Evolutionary conservation across 1,139 yeast species (phyloP), one percentile per base, ranked within the genome.

Genomic region (Debaryomyces robertsiae): DNA sequence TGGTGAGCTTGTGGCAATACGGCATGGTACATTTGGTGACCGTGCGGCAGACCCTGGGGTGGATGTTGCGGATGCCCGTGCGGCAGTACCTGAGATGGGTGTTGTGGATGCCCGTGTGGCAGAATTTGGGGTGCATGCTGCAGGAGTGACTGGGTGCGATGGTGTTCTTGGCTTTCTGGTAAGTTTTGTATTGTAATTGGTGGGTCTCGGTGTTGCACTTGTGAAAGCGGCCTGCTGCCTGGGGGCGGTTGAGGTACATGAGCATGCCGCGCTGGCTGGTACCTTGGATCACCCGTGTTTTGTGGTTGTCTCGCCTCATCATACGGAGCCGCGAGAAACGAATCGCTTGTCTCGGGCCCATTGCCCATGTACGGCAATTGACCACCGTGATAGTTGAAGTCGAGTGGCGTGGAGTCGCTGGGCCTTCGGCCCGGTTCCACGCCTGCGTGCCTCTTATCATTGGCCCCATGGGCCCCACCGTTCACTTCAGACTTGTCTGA

Each of bases 401-500:
- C 22, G 22, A 19, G 22, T 19, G 22, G 22, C 7, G 22, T 19
- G 22, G 22, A 7, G 5, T 19, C 22, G 7, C 7, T 7, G 5
- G 22, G 22, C 7, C 22, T 19, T 7, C 7, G 22, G 5, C 22
- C 22, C 22, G 7, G 22, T 19, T 19, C 22, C 23, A 23, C 32
- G 28, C 27, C 18, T 38, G 46, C n/a, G n/a, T n/a, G n/a, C n/a
- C n/a, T n/a, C n/a, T n/a, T 27, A 41, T 32, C 30, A 38, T 41
- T 15, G 45, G 61, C 38, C 10, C 7, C 25, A 27, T 9, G 11
- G 4, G 29, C 22, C 15, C 27, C 25, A 17, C 17, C 10, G 17
- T 30, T 25, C 10, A 31, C 6, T 11, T 39, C 41, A 11, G 18
- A 24, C 7, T 40, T 23, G 6, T 50, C 63, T 42, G 75, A 80